Evolutionary conservation across 192 early-diverging fungal genomes (phyloP).

Genomic region (Backusella australiensis): DNA sequence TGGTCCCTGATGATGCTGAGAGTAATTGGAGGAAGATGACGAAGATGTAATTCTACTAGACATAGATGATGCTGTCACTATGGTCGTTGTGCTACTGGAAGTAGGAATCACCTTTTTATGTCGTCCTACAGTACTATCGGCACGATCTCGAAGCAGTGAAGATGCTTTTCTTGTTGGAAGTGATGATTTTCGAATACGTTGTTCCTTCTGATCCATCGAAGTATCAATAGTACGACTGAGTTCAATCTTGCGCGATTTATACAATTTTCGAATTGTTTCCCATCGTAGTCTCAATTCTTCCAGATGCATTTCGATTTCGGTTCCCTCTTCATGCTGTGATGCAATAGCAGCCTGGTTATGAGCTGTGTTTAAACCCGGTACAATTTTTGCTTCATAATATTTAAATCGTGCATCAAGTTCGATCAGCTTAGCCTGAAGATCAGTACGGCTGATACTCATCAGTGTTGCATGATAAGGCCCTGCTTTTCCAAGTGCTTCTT

Average conservation of each 20-base stretch:
- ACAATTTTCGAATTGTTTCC: not conserved
- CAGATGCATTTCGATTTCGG: not conserved
- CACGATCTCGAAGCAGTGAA: conserved; percentile 13
- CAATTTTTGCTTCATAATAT: conserved; percentile 28
- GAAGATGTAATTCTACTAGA: conserved; percentile 3
- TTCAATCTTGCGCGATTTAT: conserved; percentile 6
- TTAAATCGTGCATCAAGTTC: conserved; percentile 40
- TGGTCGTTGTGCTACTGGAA: conserved; percentile 4
- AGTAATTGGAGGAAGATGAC: not conserved
- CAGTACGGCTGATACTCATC: conserved; percentile 19
- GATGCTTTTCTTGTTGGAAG: conserved; percentile 27
- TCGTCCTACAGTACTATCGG: not conserved
- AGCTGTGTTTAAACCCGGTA: not conserved
- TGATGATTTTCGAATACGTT: conserved; percentile 23
- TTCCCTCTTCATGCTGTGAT: not conserved
- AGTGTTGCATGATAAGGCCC: conserved; percentile 16
- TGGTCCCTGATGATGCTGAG: not conserved
- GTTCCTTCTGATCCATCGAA: conserved; percentile 4
- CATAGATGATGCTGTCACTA: not conserved
- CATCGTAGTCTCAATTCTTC: conserved; percentile 11
- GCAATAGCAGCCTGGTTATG: not conserved
- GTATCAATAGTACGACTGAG: conserved; percentile 6
- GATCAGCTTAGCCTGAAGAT: conserved; percentile 36
- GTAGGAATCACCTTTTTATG: not conserved
- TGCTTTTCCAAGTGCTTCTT: conserved; percentile 31